Conservation (phyloP, 2,329 filamentous ascomycete species). For the Cytospora mali region DNA sequence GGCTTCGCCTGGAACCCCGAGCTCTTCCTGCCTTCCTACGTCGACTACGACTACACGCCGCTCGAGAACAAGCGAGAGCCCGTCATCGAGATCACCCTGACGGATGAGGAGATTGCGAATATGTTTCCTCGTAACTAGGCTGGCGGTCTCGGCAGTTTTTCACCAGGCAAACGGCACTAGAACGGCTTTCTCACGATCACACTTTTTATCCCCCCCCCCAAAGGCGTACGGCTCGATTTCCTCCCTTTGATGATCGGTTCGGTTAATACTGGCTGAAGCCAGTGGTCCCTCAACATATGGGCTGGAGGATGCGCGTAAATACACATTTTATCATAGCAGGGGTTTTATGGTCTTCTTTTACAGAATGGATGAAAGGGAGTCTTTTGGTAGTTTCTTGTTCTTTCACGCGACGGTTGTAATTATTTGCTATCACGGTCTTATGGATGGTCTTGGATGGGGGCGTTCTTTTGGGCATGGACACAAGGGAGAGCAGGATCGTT, state of each 20-base stretch:
- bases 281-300: slow-evolving; percentile 9
- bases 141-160: not conserved
- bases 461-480: slow-evolving; percentile 13
- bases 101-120: slow-evolving; percentile 72
- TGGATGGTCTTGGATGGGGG: slow-evolving; percentile 20
- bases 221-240: slow-evolving; percentile 21
- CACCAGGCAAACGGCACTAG: slow-evolving; percentile 11
- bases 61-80: slow-evolving; percentile 76
- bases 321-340: slow-evolving; percentile 13
- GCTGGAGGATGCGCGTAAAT: slow-evolving; percentile 16
- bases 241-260: not conserved
- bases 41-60: slow-evolving; percentile 73
- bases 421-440: slow-evolving; percentile 9
- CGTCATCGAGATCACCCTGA: slow-evolving; percentile 76
- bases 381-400: slow-evolving; percentile 20
- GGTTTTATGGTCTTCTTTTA: slow-evolving; percentile 17
- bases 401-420: slow-evolving; percentile 17
- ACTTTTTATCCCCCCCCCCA: slow-evolving; percentile 6
- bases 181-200: slow-evolving; percentile 27
- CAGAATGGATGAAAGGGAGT: slow-evolving; percentile 21
- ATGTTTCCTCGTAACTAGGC: slow-evolving; percentile 61
- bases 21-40: slow-evolving; percentile 79
- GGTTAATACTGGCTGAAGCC: slow-evolving; percentile 12
- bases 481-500: slow-evolving; percentile 9
- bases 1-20: slow-evolving; percentile 86